Evolutionary conservation across 345 rosid species (phyloP), one percentile per base, ranked within the genome.

Genomic region (Citrus reticulata): DNA sequence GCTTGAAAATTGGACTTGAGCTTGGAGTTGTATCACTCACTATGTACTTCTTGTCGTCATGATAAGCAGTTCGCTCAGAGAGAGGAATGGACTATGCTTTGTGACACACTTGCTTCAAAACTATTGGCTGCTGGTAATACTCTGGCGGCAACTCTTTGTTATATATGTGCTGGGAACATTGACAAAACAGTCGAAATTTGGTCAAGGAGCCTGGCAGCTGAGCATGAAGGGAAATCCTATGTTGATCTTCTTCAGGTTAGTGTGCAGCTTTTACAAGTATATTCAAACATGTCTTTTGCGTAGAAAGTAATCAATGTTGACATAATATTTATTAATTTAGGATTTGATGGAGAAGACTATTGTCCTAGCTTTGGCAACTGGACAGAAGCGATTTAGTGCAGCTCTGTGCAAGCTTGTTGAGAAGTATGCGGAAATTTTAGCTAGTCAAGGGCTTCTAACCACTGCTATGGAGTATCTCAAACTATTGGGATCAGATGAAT

Each of bases 331-430:
- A 32, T 77, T 83, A 68, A 80, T 54, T 42, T 86, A 97, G 99
- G 99, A 97, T 84, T 88, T 97, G 84, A 97, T 94, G 99, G 99
- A 97, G 87, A 97, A 97, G 89, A 97, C 99, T 60, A 94, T 94
- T 55, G 98, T 92, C 65, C 91, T 97, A 85, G 96, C 96, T 77
- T 87, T 97, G 89, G 99, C 98, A 75, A 92, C 92, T 70, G 98
- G 98, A 27, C 94, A 97, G 86, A 94, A 91, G 87, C 89, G 80
- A 81, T 94, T 97, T 80, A 93, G 98, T 79, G 89, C 96, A 82
- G 89, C 98, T 72, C 83, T 97, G 29, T 97, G 94, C 90, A 94
- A 92, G 85, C 95, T 97, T 76, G 97, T 97, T 83, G 99, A 94
- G 91, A 93, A 91, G 72, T 94, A 97, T 87, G 95, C 98, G 37